Conservation (phyloP, 768 basidiomycete species). For the Trametes villosa region DNA sequence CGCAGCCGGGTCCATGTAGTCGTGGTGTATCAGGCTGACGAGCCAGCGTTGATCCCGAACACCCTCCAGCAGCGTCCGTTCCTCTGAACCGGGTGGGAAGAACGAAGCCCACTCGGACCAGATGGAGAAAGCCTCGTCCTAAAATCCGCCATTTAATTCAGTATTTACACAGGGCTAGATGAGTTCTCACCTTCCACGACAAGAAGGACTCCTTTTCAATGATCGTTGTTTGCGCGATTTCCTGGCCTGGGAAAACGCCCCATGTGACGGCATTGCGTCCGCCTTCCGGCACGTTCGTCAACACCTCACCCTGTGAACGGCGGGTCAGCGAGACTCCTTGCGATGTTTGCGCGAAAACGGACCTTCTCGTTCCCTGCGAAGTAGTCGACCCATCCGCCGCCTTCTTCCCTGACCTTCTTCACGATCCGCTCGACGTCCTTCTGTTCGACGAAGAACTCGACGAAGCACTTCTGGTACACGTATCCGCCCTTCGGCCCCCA, state of each 20-base stretch:
- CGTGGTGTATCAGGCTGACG: slow-evolving; percentile 91
- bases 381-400: slow-evolving; percentile 75
- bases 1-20: slow-evolving; percentile 78
- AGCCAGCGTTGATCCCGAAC: slow-evolving; percentile 84
- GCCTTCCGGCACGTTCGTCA: slow-evolving; percentile 77
- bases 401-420: slow-evolving; percentile 54
- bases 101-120: slow-evolving; percentile 95
- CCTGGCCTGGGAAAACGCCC: slow-evolving; percentile 97
- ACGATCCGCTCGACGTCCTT: slow-evolving; percentile 64
- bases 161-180: not conserved
- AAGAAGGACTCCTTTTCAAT: slow-evolving; percentile 95
- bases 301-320: slow-evolving; percentile 67
- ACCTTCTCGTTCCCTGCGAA: slow-evolving; percentile 85
- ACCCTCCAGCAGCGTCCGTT: slow-evolving; percentile 71
- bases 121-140: slow-evolving; percentile 97
- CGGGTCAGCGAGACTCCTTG: not conserved
- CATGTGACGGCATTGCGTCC: slow-evolving; percentile 96
- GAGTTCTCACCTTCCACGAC: slow-evolving; percentile 85
- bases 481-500: slow-evolving; percentile 95
- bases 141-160: not conserved
- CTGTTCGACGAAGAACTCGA: slow-evolving; percentile 88
- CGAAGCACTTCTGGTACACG: slow-evolving; percentile 97
- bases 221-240: slow-evolving; percentile 94
- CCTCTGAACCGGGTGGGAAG: slow-evolving; percentile 75
- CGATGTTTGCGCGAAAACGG: slow-evolving; percentile 22